phyloP scores from a whole-genome alignment of 805 yeast genomes.

The Sugiyamaella qingdaonensis region DNA sequence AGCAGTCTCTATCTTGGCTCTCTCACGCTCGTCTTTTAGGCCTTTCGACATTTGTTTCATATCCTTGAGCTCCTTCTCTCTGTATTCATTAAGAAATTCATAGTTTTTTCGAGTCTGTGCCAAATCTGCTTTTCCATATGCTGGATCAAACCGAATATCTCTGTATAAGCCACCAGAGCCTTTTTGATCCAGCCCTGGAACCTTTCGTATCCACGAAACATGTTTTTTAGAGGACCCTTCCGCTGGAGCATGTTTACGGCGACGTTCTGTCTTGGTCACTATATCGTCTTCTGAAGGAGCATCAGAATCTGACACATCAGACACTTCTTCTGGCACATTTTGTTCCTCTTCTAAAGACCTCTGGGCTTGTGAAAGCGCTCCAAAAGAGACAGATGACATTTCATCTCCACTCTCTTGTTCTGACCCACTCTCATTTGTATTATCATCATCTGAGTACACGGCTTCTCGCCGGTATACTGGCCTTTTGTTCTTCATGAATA shows the following conservation, averaged over 20 bases:
- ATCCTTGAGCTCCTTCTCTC: constrained; percentile 64
- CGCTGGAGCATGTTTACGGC: constrained; percentile 80
- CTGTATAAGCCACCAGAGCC: constrained; percentile 46
- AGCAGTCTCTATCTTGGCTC: constrained; percentile 31
- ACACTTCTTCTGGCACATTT: constrained; percentile 1
- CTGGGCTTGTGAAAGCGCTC: constrained; percentile 28
- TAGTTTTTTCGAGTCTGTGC: constrained; percentile 68
- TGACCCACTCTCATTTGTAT: not conserved
- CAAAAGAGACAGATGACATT: constrained; percentile 24
- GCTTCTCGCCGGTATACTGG: constrained; percentile 9
- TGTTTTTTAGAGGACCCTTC: constrained; percentile 72
- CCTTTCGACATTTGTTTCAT: constrained; percentile 46
- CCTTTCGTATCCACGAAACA: constrained; percentile 64
- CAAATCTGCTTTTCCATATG: constrained; percentile 78
- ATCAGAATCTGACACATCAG: constrained; percentile 17
- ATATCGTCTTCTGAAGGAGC: constrained; percentile 17
- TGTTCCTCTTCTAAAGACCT: constrained; percentile 15
- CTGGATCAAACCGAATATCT: constrained; percentile 89
- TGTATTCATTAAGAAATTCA: constrained; percentile 79
- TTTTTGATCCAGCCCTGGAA: constrained; percentile 41
- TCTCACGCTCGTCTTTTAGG: constrained; percentile 45
- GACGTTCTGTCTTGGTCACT: constrained; percentile 30
- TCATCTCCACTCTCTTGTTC: not conserved
- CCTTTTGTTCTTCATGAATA: constrained; percentile 1
- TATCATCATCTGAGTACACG: constrained; percentile 6